A percentile compares a stretch with the other conserved stretches of the same genome.
These are phyloP conservation scores for Vaccinium corymbosum DNA, from an alignment of 148 eudicot species.

Conservation along the genomic window DNA sequence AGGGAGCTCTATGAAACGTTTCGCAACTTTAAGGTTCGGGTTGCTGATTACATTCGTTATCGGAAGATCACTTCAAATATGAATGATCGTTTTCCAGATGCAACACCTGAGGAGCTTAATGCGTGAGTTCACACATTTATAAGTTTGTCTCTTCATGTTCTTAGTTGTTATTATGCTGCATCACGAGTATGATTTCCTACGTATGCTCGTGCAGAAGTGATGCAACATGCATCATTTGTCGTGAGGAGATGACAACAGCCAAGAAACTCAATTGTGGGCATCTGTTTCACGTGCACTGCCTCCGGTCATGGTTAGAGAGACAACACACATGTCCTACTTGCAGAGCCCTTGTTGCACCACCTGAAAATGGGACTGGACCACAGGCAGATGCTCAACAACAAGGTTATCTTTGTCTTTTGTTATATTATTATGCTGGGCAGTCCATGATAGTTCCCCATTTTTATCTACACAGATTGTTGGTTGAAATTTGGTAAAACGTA, in stretches of 20 bases:
- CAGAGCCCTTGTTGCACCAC: slow-evolving; percentile 94
- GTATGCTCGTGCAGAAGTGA: slow-evolving; percentile 63
- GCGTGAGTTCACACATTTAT: slow-evolving; percentile 43
- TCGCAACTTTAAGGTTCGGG: slow-evolving; percentile 90
- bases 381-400: slow-evolving; percentile 53
- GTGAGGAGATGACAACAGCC: slow-evolving; percentile 98
- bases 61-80: slow-evolving; percentile 96
- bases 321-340: slow-evolving; percentile 98
- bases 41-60: slow-evolving; percentile 94
- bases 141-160: not conserved
- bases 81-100: slow-evolving; percentile 99
- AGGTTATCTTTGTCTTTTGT: slow-evolving; percentile 31
- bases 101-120: slow-evolving; percentile 80
- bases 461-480: not conserved
- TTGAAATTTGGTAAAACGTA: not conserved
- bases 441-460: not conserved
- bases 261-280: slow-evolving; percentile 91
- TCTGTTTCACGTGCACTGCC: slow-evolving; percentile 95
- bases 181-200: slow-evolving; percentile 17
- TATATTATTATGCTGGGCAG: slow-evolving; percentile 5
- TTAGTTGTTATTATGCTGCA: slow-evolving; percentile 5
- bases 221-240: slow-evolving; percentile 95
- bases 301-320: slow-evolving; percentile 96
- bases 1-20: slow-evolving; percentile 98
- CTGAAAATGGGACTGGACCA: slow-evolving; percentile 61